Base-by-base conservation (phyloP, 805 yeast species). In the Saturnispora galanensis region DNA sequence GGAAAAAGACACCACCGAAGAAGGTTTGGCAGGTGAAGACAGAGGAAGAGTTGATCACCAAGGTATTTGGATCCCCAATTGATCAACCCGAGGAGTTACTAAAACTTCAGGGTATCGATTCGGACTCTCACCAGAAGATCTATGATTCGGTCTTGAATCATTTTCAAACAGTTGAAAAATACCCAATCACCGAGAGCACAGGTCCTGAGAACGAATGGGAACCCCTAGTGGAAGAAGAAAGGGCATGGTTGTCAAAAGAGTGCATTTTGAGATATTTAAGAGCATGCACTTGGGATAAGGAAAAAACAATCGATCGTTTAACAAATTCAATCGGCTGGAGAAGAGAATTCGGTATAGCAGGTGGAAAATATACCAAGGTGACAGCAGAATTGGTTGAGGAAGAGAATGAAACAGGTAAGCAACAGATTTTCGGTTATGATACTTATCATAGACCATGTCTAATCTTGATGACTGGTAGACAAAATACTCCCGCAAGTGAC, bases 321-420 rank as follows among this genome's bases (percentile, higher is more conserved):
- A 81, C 79, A 47, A 74, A 73, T 34, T 80, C 97, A 0, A 59
- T 93, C 18, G 81, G 85, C 2, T 93, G 98, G 98, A 76, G 98
- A 66, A 77, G 97, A 53, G 90, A 84, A 50, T 90, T 87, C 59
- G 97, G 97, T 17, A 76, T 84, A 32, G 63, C 74, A 17, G 63
- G 78, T 56, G 51, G 76, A 62, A 52, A 78, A 57, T 50, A 68
- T 62, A 56, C 56, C 60, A 56, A 71, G 64, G 52, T 82, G 28
- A 78, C 76, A 11, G 69, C 77, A 4, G 77, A 76, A 5, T 54
- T 70, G 13, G 75, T 76, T 8, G 57, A 74, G 2, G 69, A 57
- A 5, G 97, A 90, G 66, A 86, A 86, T 64, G 93, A 81, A 60
- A 81, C 95, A 1, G 98, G 98, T 42, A 93, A 93, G 63, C 87